phyloP scores from a whole-genome alignment of 1,139 yeast species.

The Taiozyma onychis region DNA sequence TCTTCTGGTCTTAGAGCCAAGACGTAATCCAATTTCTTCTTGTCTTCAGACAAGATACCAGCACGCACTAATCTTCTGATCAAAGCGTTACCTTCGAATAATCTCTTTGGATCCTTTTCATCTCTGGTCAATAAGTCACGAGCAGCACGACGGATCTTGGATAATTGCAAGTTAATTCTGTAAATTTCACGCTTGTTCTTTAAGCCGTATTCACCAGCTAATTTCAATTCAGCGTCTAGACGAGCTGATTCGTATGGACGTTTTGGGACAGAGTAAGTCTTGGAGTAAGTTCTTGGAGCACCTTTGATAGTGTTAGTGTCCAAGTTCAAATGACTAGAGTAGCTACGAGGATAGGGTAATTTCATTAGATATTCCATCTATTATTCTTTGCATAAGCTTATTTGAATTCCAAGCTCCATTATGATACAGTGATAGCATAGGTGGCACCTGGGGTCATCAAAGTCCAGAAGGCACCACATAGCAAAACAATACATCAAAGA shows the following conservation, averaged over 20 bases:
- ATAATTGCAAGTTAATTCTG: conserved; percentile 98
- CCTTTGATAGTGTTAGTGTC: conserved; percentile 37
- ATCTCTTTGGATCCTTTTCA: conserved; percentile 99
- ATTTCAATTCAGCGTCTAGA: conserved; percentile 97
- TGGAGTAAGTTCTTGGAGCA: conserved; percentile 98
- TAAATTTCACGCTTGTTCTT: conserved; percentile 99
- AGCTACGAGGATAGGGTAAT: conserved; percentile 1
- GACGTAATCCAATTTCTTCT: conserved; percentile 99
- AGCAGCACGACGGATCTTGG: conserved; percentile 99
- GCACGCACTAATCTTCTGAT: conserved; percentile 97
- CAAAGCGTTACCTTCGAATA: conserved; percentile 99
- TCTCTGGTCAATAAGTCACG: conserved; percentile 99
- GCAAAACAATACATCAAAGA: neutral
- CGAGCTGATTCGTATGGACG: conserved; percentile 99
- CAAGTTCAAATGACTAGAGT: neutral
- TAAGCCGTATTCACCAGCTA: conserved; percentile 99
- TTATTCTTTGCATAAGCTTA: neutral
- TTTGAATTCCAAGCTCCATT: neutral
- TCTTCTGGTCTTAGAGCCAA: conserved; percentile 97
- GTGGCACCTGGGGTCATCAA: neutral
- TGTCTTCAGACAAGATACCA: conserved; percentile 99
- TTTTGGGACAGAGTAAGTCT: conserved; percentile 99
- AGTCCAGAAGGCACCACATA: neutral
- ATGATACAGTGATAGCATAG: neutral
- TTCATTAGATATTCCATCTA: neutral